These are phyloP conservation scores for Alternaria viburni DNA, from an alignment of 2,329 filamentous ascomycete species.

Conservation along the genomic window DNA sequence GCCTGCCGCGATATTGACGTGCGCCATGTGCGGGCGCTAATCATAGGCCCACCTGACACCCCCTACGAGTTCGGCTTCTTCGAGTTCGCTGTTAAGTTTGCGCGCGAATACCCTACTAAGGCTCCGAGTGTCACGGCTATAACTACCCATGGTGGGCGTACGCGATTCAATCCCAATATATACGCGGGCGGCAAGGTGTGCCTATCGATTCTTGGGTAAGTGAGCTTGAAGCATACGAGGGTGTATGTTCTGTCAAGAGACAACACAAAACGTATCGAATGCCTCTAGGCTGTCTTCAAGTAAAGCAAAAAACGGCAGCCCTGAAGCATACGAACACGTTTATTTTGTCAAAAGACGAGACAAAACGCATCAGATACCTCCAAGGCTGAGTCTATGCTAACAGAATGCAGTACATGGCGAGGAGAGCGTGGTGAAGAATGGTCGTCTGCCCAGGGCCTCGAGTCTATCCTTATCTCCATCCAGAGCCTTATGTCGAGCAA, in stretches of 20 bases:
- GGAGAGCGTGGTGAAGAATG: conserved; percentile 91
- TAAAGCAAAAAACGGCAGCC: too few species aligned
- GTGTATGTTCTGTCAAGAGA: too few species aligned
- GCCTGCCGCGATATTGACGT: conserved; percentile 88
- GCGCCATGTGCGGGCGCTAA: conserved; percentile 82
- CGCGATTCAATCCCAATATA: conserved; percentile 96
- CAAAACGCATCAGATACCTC: too few species aligned
- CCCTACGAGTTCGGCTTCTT: conserved; percentile 98
- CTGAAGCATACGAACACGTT: too few species aligned
- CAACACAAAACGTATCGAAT: too few species aligned
- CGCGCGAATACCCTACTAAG: conserved; percentile 80
- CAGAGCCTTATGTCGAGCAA: conserved; percentile 95
- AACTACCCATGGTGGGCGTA: conserved; percentile 88
- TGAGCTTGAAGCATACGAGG: not conserved
- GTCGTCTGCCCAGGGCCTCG: conserved; percentile 93
- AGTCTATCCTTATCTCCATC: conserved; percentile 93
- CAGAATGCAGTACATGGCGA: conserved; percentile 77
- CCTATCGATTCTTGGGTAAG: conserved; percentile 86
- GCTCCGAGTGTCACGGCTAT: conserved; percentile 68
- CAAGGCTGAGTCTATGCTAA: conserved; percentile 9
- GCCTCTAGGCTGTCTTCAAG: too few species aligned
- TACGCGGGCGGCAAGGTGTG: conserved; percentile 92
- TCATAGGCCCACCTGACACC: conserved; percentile 90
- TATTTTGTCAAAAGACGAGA: too few species aligned
- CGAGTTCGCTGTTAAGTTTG: conserved; percentile 83